Percentiles rank a stretch among this genome's conserved stretches.
Evolutionary conservation across 768 basidiomycete species (phyloP).

Genomic region (Suillus subluteus): DNA sequence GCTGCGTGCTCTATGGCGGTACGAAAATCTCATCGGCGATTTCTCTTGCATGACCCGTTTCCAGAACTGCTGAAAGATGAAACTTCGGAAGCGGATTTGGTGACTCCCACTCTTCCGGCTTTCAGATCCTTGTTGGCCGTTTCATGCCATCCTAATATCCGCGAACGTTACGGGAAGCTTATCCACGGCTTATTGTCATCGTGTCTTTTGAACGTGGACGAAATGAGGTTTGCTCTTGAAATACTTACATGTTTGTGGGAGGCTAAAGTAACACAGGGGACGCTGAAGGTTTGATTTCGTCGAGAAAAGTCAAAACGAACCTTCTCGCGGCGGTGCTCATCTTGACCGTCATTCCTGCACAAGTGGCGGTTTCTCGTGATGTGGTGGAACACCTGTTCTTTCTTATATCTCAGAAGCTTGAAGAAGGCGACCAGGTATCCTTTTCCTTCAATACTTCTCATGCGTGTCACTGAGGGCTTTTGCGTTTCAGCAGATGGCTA

Average conservation of each 20-base stretch:
- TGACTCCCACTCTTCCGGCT: constrained; percentile 77
- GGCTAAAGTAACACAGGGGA: constrained; percentile 52
- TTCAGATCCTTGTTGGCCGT: constrained; percentile 75
- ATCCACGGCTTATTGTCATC: constrained; percentile 85
- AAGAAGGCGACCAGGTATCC: constrained; percentile 67
- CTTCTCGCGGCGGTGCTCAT: constrained; percentile 84
- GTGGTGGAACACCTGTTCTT: constrained; percentile 86
- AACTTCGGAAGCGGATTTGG: constrained; percentile 74
- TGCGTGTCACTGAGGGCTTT: constrained; percentile 7
- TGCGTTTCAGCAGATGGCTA: constrained; percentile 64
- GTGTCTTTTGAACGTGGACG: constrained; percentile 85
- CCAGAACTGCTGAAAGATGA: constrained; percentile 88
- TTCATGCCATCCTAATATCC: constrained; percentile 41
- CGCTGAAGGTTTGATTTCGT: constrained; percentile 75
- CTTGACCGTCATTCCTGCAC: constrained; percentile 74
- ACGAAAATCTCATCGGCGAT: constrained; percentile 9
- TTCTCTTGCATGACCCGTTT: constrained; percentile 17
- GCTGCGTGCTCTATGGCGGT: constrained; percentile 82
- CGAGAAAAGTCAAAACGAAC: constrained; percentile 89
- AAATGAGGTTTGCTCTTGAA: constrained; percentile 72
- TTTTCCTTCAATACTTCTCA: constrained; percentile 17
- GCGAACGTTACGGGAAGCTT: constrained; percentile 58
- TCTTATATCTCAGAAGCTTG: constrained; percentile 79
- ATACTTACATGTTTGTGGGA: background rate
- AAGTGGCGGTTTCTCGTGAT: constrained; percentile 67